A percentile compares a stretch with the other conserved stretches of the same genome.
These are phyloP conservation scores for Tricladium varicosporioides DNA, from an alignment of 2,329 filamentous ascomycete species.

Conservation along the genomic window DNA sequence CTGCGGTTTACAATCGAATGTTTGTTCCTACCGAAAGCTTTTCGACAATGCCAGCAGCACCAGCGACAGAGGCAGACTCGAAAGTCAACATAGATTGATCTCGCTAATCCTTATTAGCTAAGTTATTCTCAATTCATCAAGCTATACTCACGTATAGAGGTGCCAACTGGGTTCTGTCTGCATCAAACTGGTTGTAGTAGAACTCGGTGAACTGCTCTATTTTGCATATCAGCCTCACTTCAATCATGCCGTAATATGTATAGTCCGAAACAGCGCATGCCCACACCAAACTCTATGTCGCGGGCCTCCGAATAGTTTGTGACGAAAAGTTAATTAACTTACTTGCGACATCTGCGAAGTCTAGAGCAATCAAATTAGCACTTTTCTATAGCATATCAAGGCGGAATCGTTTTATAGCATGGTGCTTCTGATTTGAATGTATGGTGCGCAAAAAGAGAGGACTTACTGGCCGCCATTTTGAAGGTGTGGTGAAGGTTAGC, in stretches of 20 bases:
- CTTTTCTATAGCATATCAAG: not conserved
- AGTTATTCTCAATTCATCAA: constrained; percentile 1
- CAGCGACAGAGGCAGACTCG: constrained; percentile 67
- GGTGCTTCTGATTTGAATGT: not conserved
- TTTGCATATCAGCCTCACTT: constrained; percentile 19
- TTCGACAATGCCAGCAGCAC: constrained; percentile 65
- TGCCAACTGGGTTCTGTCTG: constrained; percentile 61
- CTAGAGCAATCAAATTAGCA: constrained; percentile 24
- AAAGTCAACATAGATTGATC: constrained; percentile 91
- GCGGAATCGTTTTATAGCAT: not conserved
- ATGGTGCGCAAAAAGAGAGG: not conserved
- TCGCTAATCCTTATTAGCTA: constrained; percentile 51
- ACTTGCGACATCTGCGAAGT: constrained; percentile 43
- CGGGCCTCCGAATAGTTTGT: not conserved
- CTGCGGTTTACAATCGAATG: not conserved
- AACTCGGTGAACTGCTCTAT: constrained; percentile 82
- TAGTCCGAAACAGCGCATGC: not conserved
- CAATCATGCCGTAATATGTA: not conserved
- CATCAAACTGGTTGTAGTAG: constrained; percentile 90
- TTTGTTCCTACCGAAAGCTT: constrained; percentile 69
- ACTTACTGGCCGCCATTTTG: constrained; percentile 34
- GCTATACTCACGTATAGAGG: constrained; percentile 73
- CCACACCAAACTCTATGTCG: not conserved
- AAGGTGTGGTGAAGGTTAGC: not conserved
- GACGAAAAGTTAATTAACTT: constrained; percentile 24